Evolutionary conservation across 1,139 yeast species (phyloP), one percentile per base, ranked within the genome.

Genomic region (Debaryomyces subglobosus): DNA sequence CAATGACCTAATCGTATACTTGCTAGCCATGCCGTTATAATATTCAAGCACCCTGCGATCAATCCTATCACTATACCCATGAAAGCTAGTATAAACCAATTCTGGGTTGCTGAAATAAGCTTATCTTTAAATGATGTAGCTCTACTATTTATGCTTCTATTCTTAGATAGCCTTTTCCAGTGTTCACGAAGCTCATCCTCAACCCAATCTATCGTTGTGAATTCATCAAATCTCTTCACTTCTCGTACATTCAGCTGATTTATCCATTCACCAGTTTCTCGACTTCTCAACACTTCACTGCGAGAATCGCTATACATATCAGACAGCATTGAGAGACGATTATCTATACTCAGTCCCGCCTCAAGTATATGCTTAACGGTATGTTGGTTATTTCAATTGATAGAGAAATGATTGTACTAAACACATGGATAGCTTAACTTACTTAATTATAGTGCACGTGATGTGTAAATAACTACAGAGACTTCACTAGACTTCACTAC

Each of bases 1-100:
- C 98, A 94, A 63, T 85, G 82, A 0, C 99, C 99, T 2, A 81
- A 71, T 53, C 90, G 81, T 53, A 91, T 67, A 61, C 87, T 87
- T 3, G 92, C 85, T n/a, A 94, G 69, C 81, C 94, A 89, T 47
- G 91, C 92, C 0, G 98, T 90, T 21, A 90, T 77, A 29, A 92
- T 81, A 58, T 89, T 91, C 49, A 94, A 70, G 25, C 81, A 74
- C 0, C 90, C 96, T 0, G 99, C 98, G 44, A 91, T 85, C 3
- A 81, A 59, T 1, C 99, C 99, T 46, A 92, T 87, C 2, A 77
- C 57, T 0, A 86, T 63, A 0, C 98, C 99, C 58, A 89, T 88
- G 2, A 78, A 57, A 0, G 92, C 86, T 37, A 94, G 69, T 0
- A 88, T 86, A 1, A 90, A 60, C 89, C 97, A 90, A 43, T 83